A percentile compares a stretch with the other conserved stretches of the same genome.
Evolutionary conservation across 805 yeast species (phyloP).

Genomic region (Candida oleophila): DNA sequence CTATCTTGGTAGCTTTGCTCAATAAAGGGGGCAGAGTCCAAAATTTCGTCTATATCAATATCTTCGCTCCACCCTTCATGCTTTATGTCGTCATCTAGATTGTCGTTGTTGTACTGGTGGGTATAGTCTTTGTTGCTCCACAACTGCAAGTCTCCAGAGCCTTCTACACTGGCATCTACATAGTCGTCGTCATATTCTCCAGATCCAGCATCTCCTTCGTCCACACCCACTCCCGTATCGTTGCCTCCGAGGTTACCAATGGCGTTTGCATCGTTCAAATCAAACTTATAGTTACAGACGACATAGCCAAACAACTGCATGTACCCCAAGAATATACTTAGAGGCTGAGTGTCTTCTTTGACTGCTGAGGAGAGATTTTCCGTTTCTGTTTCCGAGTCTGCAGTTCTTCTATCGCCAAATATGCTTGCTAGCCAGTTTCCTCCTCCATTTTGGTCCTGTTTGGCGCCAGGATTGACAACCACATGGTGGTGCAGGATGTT

Average conservation of each 20-base stretch:
- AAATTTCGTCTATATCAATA: conserved; percentile 20
- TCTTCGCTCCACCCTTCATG: conserved; percentile 17
- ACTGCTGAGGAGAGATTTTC: background rate
- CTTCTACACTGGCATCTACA: background rate
- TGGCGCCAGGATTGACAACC: conserved; percentile 10
- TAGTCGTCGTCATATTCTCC: conserved; percentile 8
- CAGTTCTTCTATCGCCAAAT: conserved; percentile 9
- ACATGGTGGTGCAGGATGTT: conserved; percentile 17
- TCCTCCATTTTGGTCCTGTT: background rate
- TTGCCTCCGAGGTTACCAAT: conserved; percentile 2
- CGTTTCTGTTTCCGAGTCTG: conserved; percentile 1
- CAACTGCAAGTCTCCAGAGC: conserved; percentile 18
- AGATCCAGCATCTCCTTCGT: background rate
- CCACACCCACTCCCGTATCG: conserved; percentile 5
- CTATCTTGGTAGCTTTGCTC: conserved; percentile 13
- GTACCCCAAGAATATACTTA: conserved; percentile 31
- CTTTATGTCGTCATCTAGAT: conserved; percentile 11
- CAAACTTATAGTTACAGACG: conserved; percentile 36
- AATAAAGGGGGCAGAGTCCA: conserved; percentile 25
- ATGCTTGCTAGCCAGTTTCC: conserved; percentile 16
- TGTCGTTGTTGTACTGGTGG: conserved; percentile 20
- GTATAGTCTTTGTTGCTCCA: conserved; percentile 40
- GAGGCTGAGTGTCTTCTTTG: background rate
- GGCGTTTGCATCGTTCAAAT: conserved; percentile 11
- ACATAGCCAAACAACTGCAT: conserved; percentile 40